Evolutionary conservation across 163 green algal genomes (phyloP).

Genomic region (Scenedesmus sp.): DNA sequence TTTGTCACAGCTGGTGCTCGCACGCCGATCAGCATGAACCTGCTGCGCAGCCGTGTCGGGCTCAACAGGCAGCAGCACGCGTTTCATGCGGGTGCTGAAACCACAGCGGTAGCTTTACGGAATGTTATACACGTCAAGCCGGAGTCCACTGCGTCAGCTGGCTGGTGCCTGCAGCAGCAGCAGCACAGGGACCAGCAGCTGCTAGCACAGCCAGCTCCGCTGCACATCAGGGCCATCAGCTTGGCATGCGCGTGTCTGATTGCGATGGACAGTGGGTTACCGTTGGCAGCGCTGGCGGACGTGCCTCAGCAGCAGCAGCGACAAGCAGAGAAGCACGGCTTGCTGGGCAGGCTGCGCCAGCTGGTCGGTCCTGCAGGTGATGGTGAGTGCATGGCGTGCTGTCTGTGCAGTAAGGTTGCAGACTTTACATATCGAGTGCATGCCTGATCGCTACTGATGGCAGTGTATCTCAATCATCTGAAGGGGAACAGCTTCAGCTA

Average conservation of each 20-base stretch:
- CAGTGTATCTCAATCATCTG: too few species aligned
- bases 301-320: slow-evolving; percentile 1
- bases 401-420: not conserved
- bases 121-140: not conserved
- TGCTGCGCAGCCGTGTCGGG: not conserved
- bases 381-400: not conserved
- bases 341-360: slow-evolving; percentile 16
- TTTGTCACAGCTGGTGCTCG: not conserved
- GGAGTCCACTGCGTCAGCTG: not conserved
- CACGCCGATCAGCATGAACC: not conserved
- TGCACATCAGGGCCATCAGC: not conserved
- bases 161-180: not conserved
- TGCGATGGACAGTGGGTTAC: not conserved
- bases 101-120: not conserved
- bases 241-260: not conserved
- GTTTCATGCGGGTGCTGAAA: not conserved
- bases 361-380: not conserved
- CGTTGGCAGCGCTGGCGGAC: not conserved
- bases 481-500: too few species aligned
- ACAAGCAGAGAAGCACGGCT: not conserved
- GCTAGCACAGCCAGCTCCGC: not conserved
- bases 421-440: not conserved
- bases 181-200: not conserved
- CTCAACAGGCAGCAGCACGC: not conserved
- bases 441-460: too few species aligned